Percentiles rank a stretch among this genome's conserved stretches.
Evolutionary conservation across 73 alveolate species (phyloP).

Genomic region (Paramecium pentaurelia): DNA sequence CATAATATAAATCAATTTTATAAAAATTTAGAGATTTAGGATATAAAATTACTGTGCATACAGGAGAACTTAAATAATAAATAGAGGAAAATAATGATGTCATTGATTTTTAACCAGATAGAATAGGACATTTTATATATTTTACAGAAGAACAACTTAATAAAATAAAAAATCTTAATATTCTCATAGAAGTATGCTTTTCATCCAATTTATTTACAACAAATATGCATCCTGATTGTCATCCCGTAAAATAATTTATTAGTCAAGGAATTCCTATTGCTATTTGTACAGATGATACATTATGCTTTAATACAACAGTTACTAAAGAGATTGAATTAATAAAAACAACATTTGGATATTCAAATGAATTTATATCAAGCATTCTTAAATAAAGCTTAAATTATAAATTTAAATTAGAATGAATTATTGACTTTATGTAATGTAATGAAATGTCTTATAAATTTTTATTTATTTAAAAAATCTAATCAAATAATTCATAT

Average conservation of each 20-base stretch:
- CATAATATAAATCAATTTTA: slow-evolving; percentile 56
- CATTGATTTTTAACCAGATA: slow-evolving; percentile 79
- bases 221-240: slow-evolving; percentile 50
- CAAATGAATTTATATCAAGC: neutral
- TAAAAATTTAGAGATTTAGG: slow-evolving; percentile 74
- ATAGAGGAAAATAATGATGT: slow-evolving; percentile 72
- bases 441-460: too few relatives aligned
- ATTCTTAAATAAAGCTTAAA: neutral
- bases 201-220: slow-evolving; percentile 71
- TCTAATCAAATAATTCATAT: too few relatives aligned
- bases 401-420: neutral
- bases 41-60: slow-evolving; percentile 70
- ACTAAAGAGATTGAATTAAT: slow-evolving; percentile 52
- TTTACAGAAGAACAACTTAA: slow-evolving; percentile 57
- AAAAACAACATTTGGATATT: neutral
- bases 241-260: slow-evolving; percentile 46
- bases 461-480: too few relatives aligned
- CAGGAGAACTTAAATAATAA: slow-evolving; percentile 71
- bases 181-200: slow-evolving; percentile 86
- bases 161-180: slow-evolving; percentile 46
- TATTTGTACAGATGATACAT: slow-evolving; percentile 81
- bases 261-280: slow-evolving; percentile 55
- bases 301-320: slow-evolving; percentile 68
- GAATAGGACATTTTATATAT: slow-evolving; percentile 84
- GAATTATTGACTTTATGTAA: neutral